Evolutionary conservation across 2,329 filamentous ascomycete genomes (phyloP).

Genomic region (Davidsoniella eucalypti): DNA sequence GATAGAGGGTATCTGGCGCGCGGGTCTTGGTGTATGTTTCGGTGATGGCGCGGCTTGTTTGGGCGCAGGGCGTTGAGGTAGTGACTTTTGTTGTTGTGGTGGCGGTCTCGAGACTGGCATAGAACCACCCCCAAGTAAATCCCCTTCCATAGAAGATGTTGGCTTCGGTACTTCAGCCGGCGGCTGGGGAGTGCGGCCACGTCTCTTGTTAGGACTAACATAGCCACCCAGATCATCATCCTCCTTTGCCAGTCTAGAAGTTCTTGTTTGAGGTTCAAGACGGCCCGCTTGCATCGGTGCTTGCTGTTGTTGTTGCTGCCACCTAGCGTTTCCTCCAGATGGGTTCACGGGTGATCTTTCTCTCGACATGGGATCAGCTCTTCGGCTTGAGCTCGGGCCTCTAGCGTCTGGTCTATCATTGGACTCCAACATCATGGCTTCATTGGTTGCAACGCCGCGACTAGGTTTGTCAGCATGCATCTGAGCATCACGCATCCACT

Average conservation of each 20-base stretch:
- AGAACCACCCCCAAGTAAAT: slow-evolving; percentile 41
- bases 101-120: slow-evolving; percentile 19
- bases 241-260: slow-evolving; percentile 59
- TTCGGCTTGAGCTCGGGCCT: slow-evolving; percentile 2
- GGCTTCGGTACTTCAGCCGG: slow-evolving; percentile 23
- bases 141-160: slow-evolving; percentile 35
- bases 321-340: slow-evolving; percentile 20
- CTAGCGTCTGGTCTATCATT: slow-evolving; percentile 33
- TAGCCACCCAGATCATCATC: slow-evolving; percentile 73
- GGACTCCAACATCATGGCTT: slow-evolving; percentile 65
- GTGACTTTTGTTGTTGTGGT: slow-evolving; percentile 22
- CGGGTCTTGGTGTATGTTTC: slow-evolving; percentile 28
- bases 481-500: slow-evolving; percentile 79
- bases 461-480: slow-evolving; percentile 22
- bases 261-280: slow-evolving; percentile 26
- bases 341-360: slow-evolving; percentile 28
- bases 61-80: slow-evolving; percentile 24
- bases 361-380: neutral
- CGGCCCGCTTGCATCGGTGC: slow-evolving; percentile 22
- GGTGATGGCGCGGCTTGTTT: slow-evolving; percentile 23
- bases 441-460: slow-evolving; percentile 37
- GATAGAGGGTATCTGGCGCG: slow-evolving; percentile 48
- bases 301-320: slow-evolving; percentile 38
- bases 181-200: slow-evolving; percentile 42
- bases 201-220: slow-evolving; percentile 70